Conservation (phyloP, 2,329 filamentous ascomycete species). For the Aspergillus nomiae region DNA sequence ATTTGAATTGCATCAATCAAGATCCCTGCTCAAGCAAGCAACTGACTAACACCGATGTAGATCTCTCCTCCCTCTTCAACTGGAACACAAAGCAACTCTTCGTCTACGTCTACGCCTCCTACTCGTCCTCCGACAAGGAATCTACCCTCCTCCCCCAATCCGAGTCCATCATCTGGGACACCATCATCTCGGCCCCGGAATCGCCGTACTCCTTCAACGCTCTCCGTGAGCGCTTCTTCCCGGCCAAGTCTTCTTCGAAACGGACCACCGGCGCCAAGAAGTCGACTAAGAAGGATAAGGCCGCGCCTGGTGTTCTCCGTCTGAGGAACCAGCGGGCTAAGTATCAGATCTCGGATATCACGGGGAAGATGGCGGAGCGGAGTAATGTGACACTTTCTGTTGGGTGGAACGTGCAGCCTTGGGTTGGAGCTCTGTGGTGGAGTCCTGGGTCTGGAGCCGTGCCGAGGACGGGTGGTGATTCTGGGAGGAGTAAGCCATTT, state of each 20-base stretch:
- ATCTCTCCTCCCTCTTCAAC: constrained; percentile 89
- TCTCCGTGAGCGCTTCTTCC: constrained; percentile 40
- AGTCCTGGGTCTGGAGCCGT: constrained; percentile 57
- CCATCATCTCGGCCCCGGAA: constrained; percentile 74
- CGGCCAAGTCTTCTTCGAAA: constrained; percentile 26
- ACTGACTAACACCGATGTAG: constrained; percentile 41
- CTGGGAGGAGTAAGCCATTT: constrained; percentile 56
- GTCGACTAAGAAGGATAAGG: constrained; percentile 21
- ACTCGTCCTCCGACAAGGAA: constrained; percentile 46
- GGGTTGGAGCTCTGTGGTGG: constrained; percentile 90
- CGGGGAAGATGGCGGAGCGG: constrained; percentile 72
- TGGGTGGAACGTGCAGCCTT: constrained; percentile 97
- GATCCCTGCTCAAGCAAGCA: not conserved
- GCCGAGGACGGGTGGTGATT: constrained; percentile 53
- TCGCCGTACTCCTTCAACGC: constrained; percentile 45
- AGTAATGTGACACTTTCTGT: constrained; percentile 76
- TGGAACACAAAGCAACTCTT: constrained; percentile 99
- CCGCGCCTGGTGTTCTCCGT: constrained; percentile 64
- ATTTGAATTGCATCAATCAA: not conserved
- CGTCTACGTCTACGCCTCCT: constrained; percentile 86
- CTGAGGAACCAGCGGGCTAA: constrained; percentile 88
- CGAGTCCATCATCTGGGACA: constrained; percentile 91
- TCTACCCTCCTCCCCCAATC: constrained; percentile 28
- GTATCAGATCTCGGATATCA: constrained; percentile 93
- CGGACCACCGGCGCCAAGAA: constrained; percentile 20